Percentiles rank a stretch among this genome's conserved stretches.
Evolutionary conservation across 208 protist species (phyloP).

Genomic region (Acanthamoeba divionensis): DNA sequence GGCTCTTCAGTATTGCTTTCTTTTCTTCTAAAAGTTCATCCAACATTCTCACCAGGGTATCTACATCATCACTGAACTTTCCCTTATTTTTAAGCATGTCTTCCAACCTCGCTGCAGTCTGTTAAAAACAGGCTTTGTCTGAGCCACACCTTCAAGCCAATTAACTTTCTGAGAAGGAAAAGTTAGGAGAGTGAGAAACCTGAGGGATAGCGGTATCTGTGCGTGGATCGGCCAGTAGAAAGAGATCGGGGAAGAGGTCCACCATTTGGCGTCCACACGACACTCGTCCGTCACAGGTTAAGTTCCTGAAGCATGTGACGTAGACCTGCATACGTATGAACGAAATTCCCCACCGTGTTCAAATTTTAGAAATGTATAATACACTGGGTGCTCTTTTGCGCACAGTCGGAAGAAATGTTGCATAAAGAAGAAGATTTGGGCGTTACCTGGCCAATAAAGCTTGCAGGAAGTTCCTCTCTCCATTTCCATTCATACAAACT

Average conservation of each 20-base stretch:
- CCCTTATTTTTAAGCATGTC: not conserved
- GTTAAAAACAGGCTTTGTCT: not conserved
- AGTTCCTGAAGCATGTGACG: conserved; percentile 28
- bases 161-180: not conserved
- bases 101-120: not conserved
- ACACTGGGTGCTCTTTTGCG: no score
- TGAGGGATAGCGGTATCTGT: not conserved
- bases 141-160: not conserved
- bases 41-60: conserved; percentile 15
- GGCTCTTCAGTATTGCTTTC: not conserved
- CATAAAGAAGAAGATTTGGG: not conserved
- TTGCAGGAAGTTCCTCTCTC: not conserved
- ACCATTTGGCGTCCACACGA: not conserved
- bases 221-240: conserved; percentile 4
- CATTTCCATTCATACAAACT: not conserved
- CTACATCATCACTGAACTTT: not conserved
- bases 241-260: conserved; percentile 27
- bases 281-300: conserved; percentile 23
- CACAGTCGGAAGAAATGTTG: no score
- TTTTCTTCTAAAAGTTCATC: conserved; percentile 32
- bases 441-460: not conserved
- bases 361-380: no score
- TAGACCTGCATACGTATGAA: conserved; percentile 17
- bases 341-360: no score
- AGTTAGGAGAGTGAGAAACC: not conserved